A percentile compares a stretch with the other conserved stretches of the same genome.
Conservation (phyloP, 2,329 filamentous ascomycete genomes). For the Hypoxylon sp. region DNA sequence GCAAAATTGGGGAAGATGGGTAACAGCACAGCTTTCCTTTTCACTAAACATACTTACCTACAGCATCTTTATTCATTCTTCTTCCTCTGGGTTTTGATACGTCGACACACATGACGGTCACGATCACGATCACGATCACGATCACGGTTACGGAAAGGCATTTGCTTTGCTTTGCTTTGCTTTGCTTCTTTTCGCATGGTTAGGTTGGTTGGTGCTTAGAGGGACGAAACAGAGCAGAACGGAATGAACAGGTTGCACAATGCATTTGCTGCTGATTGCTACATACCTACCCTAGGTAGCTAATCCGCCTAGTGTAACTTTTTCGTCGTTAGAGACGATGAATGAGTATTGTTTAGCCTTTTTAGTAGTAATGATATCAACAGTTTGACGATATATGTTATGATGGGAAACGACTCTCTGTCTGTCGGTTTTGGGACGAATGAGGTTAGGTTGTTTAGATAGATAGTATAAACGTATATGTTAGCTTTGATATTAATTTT, state of each 20-base stretch:
- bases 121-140: not conserved
- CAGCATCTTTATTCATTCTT: conserved; percentile 1
- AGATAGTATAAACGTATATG: not conserved
- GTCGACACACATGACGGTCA: not conserved
- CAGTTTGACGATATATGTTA: not conserved
- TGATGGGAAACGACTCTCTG: not conserved
- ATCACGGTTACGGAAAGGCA: conserved; percentile 23
- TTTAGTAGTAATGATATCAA: not conserved
- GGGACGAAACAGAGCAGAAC: conserved; percentile 18
- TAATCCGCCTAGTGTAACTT: conserved; percentile 6
- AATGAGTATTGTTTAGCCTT: conserved; percentile 30
- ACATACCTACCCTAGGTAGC: not conserved
- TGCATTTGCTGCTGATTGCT: not conserved
- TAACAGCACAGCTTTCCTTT: not conserved
- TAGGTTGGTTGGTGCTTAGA: conserved; percentile 33
- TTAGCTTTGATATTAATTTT: not conserved
- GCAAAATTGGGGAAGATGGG: not conserved
- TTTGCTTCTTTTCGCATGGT: conserved; percentile 26
- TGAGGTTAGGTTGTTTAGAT: not conserved
- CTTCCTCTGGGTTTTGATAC: conserved; percentile 15
- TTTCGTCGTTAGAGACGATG: conserved; percentile 21
- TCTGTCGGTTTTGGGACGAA: not conserved
- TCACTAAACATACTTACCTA: conserved; percentile 7
- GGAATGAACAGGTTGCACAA: conserved; percentile 1
- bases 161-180: conserved; percentile 1